Conservation (phyloP, 129 eudicot genomes). For the Flaveria trinervia region DNA sequence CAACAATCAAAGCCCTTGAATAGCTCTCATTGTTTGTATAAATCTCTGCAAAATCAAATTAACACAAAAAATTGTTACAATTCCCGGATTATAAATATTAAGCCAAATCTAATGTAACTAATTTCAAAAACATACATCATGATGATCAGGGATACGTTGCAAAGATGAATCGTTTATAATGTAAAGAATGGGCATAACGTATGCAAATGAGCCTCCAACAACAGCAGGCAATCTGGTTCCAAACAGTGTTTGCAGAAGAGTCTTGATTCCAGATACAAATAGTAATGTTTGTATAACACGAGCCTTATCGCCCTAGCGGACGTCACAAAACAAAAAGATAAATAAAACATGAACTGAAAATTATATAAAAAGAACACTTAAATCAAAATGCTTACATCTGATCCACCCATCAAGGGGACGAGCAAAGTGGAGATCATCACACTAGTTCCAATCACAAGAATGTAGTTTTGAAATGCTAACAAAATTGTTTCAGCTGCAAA, state of each 20-base stretch:
- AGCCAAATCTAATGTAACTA: background rate
- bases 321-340: background rate
- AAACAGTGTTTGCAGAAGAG: slow-evolving; percentile 89
- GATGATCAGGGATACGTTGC: slow-evolving; percentile 65
- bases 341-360: background rate
- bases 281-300: slow-evolving; percentile 90
- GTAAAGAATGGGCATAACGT: slow-evolving; percentile 79
- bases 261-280: slow-evolving; percentile 88
- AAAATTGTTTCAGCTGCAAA: slow-evolving; percentile 92
- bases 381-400: slow-evolving; percentile 61
- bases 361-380: background rate
- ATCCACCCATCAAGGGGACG: slow-evolving; percentile 93
- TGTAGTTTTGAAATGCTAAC: slow-evolving; percentile 95
- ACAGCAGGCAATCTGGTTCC: slow-evolving; percentile 97
- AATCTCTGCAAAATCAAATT: slow-evolving; percentile 64
- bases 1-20: slow-evolving; percentile 92
- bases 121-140: slow-evolving; percentile 55
- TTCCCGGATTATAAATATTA: slow-evolving; percentile 12
- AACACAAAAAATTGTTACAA: slow-evolving; percentile 20
- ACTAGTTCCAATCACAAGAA: slow-evolving; percentile 83
- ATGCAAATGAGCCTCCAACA: slow-evolving; percentile 95
- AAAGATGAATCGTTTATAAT: slow-evolving; percentile 82
- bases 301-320: slow-evolving; percentile 86
- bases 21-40: slow-evolving; percentile 96
- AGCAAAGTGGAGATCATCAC: slow-evolving; percentile 91